Evolutionary conservation across 2,329 filamentous ascomycete genomes (phyloP), one percentile per base, ranked within the genome.

Genomic region (Talaromyces rugulosus): DNA sequence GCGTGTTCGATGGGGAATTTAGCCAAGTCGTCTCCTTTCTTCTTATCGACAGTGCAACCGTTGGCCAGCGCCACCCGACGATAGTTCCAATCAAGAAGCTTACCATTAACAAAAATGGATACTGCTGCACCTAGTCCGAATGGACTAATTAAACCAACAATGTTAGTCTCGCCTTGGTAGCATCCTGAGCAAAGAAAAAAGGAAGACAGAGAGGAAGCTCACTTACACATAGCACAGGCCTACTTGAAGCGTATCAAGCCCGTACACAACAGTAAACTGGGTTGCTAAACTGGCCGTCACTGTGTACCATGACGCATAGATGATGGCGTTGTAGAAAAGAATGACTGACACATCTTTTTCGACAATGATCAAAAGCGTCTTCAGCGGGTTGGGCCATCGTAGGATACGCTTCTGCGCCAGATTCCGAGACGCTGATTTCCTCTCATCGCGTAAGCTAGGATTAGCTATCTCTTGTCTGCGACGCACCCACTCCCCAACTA

Each of bases 251-350:
- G 77, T 72, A 50, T 75, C 67, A 53, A 79, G 72, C 18, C 70
- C 70, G 63, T 81, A 81, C 1, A 73, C 64, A 0, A 69, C 64
- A 16, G 69, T 64, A 52, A 76, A 77, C 11, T 74, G 72, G 0
- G 72, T 68, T 0, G 77, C 72, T 3, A 77, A 73, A 5, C 73
- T 73, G 5, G 77, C 75, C 16, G 70, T 73, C 54, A 80, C 71
- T 42, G 74, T 72, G 61, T 79, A 81, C 65, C 77, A 80, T 18
- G 72, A 74, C 14, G 76, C 72, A 54, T 76, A 72, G 1, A 75
- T 66, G 14, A 80, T 60, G 1, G 75, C 77, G 36, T 73, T 77
- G 18, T 70, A 70, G 28, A 77, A 56, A 1, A 80, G 68, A 6
- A 80, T 65, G 8, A 79, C 66, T 28, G 70, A 70, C 0, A 71